Evolutionary conservation across 768 basidiomycete species (phyloP).

Genomic region (Hygrophoropsis aurantiaca): DNA sequence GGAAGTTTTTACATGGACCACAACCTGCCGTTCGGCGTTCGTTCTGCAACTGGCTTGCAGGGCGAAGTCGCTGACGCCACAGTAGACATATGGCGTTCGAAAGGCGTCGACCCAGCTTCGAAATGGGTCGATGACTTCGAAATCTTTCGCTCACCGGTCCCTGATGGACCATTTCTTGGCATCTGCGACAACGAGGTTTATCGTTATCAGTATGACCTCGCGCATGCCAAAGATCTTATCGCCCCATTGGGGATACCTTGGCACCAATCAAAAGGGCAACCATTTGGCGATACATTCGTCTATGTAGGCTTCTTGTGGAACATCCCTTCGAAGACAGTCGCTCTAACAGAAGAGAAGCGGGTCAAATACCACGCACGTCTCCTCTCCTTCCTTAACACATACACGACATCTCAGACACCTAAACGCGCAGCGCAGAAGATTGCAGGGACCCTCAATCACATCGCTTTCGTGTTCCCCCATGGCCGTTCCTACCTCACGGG

Average conservation of each 20-base stretch:
- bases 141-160: background rate
- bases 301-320: slow-evolving; percentile 33
- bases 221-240: background rate
- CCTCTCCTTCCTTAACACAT: background rate
- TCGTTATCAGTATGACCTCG: background rate
- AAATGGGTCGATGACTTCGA: slow-evolving; percentile 27
- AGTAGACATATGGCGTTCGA: slow-evolving; percentile 21
- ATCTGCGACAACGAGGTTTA: background rate
- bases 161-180: background rate
- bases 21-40: slow-evolving; percentile 19
- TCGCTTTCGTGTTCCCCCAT: slow-evolving; percentile 26
- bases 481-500: slow-evolving; percentile 26
- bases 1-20: slow-evolving; percentile 21
- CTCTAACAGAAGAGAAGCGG: slow-evolving; percentile 30
- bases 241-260: slow-evolving; percentile 21
- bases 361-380: slow-evolving; percentile 8
- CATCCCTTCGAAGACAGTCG: slow-evolving; percentile 18
- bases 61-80: slow-evolving; percentile 15
- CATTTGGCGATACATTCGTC: slow-evolving; percentile 14
- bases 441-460: slow-evolving; percentile 32
- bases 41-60: no score
- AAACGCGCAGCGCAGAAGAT: slow-evolving; percentile 14
- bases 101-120: slow-evolving; percentile 15
- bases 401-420: background rate
- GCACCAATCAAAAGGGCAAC: slow-evolving; percentile 14